These are phyloP conservation scores for Metschnikowia amazonensis DNA, from an alignment of 805 yeast species.

Conservation along the genomic window DNA sequence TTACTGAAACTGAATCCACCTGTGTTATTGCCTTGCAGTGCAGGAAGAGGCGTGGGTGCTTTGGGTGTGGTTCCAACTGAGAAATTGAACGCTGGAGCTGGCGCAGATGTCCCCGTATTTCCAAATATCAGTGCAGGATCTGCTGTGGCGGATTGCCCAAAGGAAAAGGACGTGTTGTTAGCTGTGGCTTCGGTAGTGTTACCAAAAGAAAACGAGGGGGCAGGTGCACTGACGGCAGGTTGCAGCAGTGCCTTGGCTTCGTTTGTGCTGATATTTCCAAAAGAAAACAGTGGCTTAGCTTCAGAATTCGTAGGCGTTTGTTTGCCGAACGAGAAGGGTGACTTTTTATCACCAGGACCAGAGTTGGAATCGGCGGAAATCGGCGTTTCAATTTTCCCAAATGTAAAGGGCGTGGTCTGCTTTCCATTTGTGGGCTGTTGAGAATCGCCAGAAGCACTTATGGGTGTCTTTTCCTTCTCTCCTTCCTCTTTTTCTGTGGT, in stretches of 20 bases:
- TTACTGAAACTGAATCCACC: conserved; percentile 16
- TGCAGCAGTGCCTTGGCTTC: not conserved
- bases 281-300: conserved; percentile 12
- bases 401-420: conserved; percentile 8
- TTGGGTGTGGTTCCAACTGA: conserved; percentile 5
- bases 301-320: not conserved
- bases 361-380: conserved; percentile 3
- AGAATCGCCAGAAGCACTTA: not conserved
- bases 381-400: conserved; percentile 13
- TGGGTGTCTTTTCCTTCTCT: not conserved
- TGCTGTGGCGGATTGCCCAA: conserved; percentile 24
- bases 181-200: conserved; percentile 4
- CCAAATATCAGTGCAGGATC: conserved; percentile 34
- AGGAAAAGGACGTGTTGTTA: conserved; percentile 13
- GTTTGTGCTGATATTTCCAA: conserved; percentile 10
- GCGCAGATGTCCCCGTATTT: conserved; percentile 12
- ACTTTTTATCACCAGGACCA: not conserved
- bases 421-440: not conserved
- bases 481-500: not conserved
- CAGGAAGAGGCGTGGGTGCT: conserved; percentile 5
- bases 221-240: conserved; percentile 5
- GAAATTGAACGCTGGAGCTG: conserved; percentile 16
- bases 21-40: conserved; percentile 2
- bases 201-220: conserved; percentile 13
- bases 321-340: conserved; percentile 6